phyloP scores from a whole-genome alignment of 768 basidiomycete genomes.

The Boletus insuetus region DNA sequence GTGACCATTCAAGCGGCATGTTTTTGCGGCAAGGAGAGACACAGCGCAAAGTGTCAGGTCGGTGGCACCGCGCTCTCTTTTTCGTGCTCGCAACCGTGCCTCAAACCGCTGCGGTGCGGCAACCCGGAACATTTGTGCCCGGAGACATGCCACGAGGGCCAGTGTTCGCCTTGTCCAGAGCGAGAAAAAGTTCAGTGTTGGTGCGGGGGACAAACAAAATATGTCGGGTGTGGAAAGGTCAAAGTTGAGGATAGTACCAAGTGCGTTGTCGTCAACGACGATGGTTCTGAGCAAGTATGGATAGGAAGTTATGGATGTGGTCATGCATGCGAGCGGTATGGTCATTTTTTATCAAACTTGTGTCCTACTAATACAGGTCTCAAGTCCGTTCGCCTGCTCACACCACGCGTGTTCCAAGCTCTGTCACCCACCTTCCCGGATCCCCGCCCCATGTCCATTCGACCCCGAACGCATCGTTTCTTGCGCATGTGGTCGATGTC shows the following conservation, averaged over 20 bases:
- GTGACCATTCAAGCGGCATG: slow-evolving; percentile 76
- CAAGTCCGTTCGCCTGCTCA: slow-evolving; percentile 71
- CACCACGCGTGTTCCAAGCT: slow-evolving; percentile 66
- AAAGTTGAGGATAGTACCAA: slow-evolving; percentile 37
- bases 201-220: slow-evolving; percentile 68
- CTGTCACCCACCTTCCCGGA: slow-evolving; percentile 73
- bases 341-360: neutral
- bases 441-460: slow-evolving; percentile 62
- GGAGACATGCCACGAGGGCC: slow-evolving; percentile 71
- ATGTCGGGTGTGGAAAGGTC: slow-evolving; percentile 67
- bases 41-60: slow-evolving; percentile 41
- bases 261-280: slow-evolving; percentile 27
- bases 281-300: slow-evolving; percentile 52
- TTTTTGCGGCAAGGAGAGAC: slow-evolving; percentile 64
- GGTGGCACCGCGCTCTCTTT: slow-evolving; percentile 35
- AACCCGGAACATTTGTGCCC: slow-evolving; percentile 65
- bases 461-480: slow-evolving; percentile 65
- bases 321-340: slow-evolving; percentile 55
- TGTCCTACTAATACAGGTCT: neutral
- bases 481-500: slow-evolving; percentile 79
- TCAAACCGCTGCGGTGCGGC: slow-evolving; percentile 56
- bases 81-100: slow-evolving; percentile 40
- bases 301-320: slow-evolving; percentile 64
- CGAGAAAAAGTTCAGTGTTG: slow-evolving; percentile 63
- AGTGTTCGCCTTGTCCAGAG: slow-evolving; percentile 63